Evolutionary conservation across 176 grass and related monocot genomes (phyloP).

Genomic region (Eragrostis nindensis): DNA sequence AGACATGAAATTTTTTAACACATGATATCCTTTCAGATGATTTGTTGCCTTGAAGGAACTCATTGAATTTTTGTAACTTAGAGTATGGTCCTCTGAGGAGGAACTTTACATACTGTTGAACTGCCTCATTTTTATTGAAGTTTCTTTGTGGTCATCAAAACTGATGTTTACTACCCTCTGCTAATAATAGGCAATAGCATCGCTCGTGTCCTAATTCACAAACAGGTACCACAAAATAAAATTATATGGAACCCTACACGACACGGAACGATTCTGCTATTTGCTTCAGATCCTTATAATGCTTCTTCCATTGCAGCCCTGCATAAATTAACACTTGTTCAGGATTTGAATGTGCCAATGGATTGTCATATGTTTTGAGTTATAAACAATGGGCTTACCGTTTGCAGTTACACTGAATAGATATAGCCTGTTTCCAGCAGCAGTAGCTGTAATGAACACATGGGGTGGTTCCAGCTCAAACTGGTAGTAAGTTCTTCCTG

Average conservation of each 20-base stretch:
- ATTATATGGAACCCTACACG: conserved; percentile 37
- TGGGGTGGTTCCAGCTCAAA: conserved; percentile 90
- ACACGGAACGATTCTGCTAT: conserved; percentile 91
- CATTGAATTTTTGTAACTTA: conserved; percentile 27
- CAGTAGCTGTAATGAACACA: conserved; percentile 88
- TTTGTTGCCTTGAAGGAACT: not conserved
- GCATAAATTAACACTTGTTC: not conserved
- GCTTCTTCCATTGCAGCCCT: conserved; percentile 98
- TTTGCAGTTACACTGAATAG: conserved; percentile 89
- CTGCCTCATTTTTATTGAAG: not conserved
- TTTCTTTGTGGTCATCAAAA: conserved; percentile 17
- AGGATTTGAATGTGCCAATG: not conserved
- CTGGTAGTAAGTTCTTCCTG: conserved; percentile 88
- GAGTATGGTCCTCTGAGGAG: not conserved
- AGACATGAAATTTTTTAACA: not conserved
- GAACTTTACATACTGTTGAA: conserved; percentile 17
- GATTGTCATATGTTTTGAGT: not conserved
- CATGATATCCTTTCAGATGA: not conserved
- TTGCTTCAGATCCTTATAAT: conserved; percentile 86
- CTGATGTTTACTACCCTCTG: conserved; percentile 21
- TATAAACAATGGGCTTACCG: conserved; percentile 45
- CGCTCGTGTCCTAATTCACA: conserved; percentile 33
- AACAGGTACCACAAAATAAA: not conserved
- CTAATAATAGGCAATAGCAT: not conserved
- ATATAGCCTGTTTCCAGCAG: conserved; percentile 92